These are phyloP conservation scores for Eleusine indica DNA, from an alignment of 176 grass and related monocot genomes.

Conservation along the genomic window DNA sequence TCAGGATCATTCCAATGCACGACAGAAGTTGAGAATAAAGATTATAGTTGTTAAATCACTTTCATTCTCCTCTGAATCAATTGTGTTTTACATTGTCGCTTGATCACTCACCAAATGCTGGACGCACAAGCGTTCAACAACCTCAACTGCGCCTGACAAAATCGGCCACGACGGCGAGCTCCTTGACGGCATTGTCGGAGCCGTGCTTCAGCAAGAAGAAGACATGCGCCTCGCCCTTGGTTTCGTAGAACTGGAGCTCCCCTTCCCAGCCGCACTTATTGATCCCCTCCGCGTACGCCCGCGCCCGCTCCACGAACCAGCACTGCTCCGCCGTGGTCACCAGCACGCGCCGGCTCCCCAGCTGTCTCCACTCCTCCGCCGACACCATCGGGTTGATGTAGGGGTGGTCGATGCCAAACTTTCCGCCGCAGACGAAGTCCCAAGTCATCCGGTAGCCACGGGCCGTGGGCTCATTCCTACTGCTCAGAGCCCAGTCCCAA, in stretches of 20 bases:
- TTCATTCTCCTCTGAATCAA: not conserved
- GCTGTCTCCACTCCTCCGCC: constrained; percentile 50
- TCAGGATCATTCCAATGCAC: not conserved
- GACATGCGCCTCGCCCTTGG: constrained; percentile 59
- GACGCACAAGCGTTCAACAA: not conserved
- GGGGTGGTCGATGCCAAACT: constrained; percentile 51
- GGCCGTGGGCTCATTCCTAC: not conserved
- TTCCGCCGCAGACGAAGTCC: constrained; percentile 50
- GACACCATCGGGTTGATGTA: constrained; percentile 53
- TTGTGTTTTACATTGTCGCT: not conserved
- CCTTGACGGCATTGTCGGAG: constrained; percentile 54
- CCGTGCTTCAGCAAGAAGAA: constrained; percentile 61
- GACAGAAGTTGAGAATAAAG: not conserved
- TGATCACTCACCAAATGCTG: not conserved
- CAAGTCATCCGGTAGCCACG: constrained; percentile 44
- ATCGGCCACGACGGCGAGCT: constrained; percentile 50
- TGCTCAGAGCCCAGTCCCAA: constrained; percentile 46
- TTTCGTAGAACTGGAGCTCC: constrained; percentile 56
- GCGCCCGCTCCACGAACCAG: constrained; percentile 70
- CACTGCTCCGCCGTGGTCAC: constrained; percentile 67
- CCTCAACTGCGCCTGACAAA: constrained; percentile 50
- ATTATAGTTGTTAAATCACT: not conserved
- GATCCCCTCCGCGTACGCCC: constrained; percentile 61
- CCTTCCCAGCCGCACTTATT: constrained; percentile 68
- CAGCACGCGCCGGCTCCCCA: constrained; percentile 61